Conservation (phyloP, 2,329 filamentous ascomycete genomes). For the Venturia pyrina region DNA sequence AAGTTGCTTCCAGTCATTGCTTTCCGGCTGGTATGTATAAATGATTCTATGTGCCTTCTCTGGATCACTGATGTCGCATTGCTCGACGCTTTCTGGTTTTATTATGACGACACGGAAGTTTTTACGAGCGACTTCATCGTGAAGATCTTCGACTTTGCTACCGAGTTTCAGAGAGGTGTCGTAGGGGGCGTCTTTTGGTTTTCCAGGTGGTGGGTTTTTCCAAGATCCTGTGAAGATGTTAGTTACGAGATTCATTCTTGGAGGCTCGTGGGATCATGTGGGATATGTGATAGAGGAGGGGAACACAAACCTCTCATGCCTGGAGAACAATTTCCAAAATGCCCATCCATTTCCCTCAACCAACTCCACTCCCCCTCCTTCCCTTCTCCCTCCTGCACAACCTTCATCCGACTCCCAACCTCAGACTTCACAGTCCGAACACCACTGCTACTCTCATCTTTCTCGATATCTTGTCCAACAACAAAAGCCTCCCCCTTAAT, state of each 20-base stretch:
- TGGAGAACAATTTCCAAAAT: slow-evolving; percentile 84
- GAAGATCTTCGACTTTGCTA: slow-evolving; percentile 58
- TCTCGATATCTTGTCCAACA: slow-evolving; percentile 58
- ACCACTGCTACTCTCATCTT: slow-evolving; percentile 37
- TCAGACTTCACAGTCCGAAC: slow-evolving; percentile 49
- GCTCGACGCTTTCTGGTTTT: slow-evolving; percentile 67
- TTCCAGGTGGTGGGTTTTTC: slow-evolving; percentile 45
- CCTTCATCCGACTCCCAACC: slow-evolving; percentile 54
- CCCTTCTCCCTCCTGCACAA: slow-evolving; percentile 29
- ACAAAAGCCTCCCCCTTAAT: slow-evolving; percentile 68
- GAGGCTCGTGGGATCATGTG: neutral
- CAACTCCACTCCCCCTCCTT: slow-evolving; percentile 59
- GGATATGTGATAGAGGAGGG: neutral
- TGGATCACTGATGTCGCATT: slow-evolving; percentile 60
- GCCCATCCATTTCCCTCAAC: slow-evolving; percentile 66
- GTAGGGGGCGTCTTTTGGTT: slow-evolving; percentile 33
- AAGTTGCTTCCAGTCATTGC: slow-evolving; percentile 32
- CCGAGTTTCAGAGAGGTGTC: slow-evolving; percentile 33
- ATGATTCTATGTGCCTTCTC: slow-evolving; percentile 53
- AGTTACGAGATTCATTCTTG: neutral
- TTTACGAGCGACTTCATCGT: slow-evolving; percentile 58
- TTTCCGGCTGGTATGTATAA: slow-evolving; percentile 46
- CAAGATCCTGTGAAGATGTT: slow-evolving; percentile 44
- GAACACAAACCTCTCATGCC: slow-evolving; percentile 53
- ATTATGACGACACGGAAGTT: slow-evolving; percentile 88